Percentiles rank a stretch among this genome's conserved stretches.
phyloP scores from a whole-genome alignment of 805 yeast species.

The Martiniozyma abietophila region DNA sequence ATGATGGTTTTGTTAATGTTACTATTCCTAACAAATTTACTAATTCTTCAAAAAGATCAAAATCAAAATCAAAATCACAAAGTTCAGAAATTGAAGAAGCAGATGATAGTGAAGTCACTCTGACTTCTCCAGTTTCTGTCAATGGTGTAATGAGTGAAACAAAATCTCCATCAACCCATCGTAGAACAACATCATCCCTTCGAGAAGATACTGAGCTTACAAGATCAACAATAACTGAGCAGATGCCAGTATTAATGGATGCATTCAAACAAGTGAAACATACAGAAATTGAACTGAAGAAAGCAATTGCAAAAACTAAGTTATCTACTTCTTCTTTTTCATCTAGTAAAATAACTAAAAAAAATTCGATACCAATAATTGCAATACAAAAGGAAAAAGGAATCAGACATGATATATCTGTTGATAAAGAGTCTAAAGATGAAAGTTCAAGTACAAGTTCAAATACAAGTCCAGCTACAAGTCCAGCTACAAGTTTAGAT shows the following conservation, averaged over 20 bases:
- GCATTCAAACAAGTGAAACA: constrained; percentile 44
- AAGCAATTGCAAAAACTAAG: too few relatives aligned
- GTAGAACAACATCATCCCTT: constrained; percentile 3
- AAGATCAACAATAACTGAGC: constrained; percentile 47
- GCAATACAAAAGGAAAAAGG: neutral
- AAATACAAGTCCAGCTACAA: too few relatives aligned
- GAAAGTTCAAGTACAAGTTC: too few relatives aligned
- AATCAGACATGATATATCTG: neutral
- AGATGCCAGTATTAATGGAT: constrained; percentile 54
- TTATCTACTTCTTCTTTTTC: too few relatives aligned
- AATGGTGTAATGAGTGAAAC: neutral
- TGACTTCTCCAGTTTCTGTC: constrained; percentile 2
- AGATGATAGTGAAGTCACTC: constrained; percentile 7
- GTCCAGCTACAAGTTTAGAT: too few relatives aligned
- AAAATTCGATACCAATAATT: constrained; percentile 1
- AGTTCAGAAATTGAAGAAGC: constrained; percentile 2
- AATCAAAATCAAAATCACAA: neutral
- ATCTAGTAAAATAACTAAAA: too few relatives aligned
- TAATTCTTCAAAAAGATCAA: neutral
- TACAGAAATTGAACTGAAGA: constrained; percentile 25
- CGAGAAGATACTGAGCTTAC: constrained; percentile 10
- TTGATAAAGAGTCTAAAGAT: too few relatives aligned
- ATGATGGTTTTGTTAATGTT: neutral
- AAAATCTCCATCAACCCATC: constrained; percentile 4
- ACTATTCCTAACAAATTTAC: constrained; percentile 4